Base-by-base conservation (phyloP, 1,139 yeast genomes). In the Protomyces lactucae-debilis region DNA sequence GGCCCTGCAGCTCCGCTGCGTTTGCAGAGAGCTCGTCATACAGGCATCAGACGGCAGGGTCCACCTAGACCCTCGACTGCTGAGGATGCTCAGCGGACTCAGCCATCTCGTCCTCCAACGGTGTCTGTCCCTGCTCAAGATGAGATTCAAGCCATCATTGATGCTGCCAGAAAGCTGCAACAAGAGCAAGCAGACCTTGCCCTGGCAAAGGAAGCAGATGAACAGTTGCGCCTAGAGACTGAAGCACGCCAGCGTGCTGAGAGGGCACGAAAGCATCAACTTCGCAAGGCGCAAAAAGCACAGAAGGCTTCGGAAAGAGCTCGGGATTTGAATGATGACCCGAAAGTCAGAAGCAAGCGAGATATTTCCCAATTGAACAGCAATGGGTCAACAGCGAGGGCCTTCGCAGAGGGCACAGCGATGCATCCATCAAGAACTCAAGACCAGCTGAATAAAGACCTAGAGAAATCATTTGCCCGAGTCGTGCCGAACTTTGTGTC, bases 401-500 rank as follows among this genome's bases (percentile, higher is more conserved):
- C 43, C 1, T n/a, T 2, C 43, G 3, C 43, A 37, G 43, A 37
- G 14, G 23, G 16, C 25, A 18, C 16, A 14, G 43, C 43, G n/a
- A 2, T 3, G 8, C n/a, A 5, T 10, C n/a, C n/a, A 16, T 1
- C n/a, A 14, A 6, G 5, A 5, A 4, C 43, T 14, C 16, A 57
- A 12, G 14, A 35, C n/a, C 54, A 48, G 16, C 28, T 23, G 14
- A 32, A 25, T n/a, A 61, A 51, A 46, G 39, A 21, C 18, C 37
- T 65, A 12, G 63, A 65, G 79, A 65, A 46, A 14, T n/a, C 46
- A 1, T 84, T 93, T 74, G 98, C 97, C 1, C 76, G 81, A 32
- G 80, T 83, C 71, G 87, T 93, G 21, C 97, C 98, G 3, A 91
- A 91, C 71, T 76, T 87, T 70, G 79, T 92, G 61, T 85, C 85